phyloP scores from a whole-genome alignment of 192 early-diverging fungal species.

The Podila verticillata region DNA sequence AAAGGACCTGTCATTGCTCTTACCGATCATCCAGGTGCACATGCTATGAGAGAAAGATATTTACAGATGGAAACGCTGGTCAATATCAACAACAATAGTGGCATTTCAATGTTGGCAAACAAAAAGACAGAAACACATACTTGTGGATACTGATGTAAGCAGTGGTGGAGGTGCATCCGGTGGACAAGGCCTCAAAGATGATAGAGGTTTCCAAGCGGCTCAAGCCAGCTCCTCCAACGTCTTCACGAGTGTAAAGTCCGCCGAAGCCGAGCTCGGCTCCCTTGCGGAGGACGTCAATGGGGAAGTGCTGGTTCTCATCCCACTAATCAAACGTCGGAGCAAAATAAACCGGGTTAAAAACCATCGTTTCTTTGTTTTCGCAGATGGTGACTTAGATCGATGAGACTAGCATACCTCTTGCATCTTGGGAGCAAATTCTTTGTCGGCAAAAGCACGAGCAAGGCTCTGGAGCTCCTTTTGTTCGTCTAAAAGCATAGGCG shows the following conservation, averaged over 20 bases:
- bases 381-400: no score
- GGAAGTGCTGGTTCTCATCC: constrained; percentile 62
- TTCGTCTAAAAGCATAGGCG: constrained; percentile 41
- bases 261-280: constrained; percentile 69
- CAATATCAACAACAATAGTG: neutral
- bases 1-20: neutral
- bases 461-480: constrained; percentile 58
- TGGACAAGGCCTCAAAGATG: constrained; percentile 65
- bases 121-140: constrained; percentile 8
- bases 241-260: constrained; percentile 53
- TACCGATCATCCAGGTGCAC: constrained; percentile 69
- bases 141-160: constrained; percentile 71
- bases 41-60: constrained; percentile 24
- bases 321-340: constrained; percentile 34
- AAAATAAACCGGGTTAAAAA: neutral
- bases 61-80: neutral
- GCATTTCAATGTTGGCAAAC: neutral
- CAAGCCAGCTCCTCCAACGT: constrained; percentile 63
- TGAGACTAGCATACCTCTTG: constrained; percentile 40
- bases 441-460: constrained; percentile 61
- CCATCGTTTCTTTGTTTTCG: no score
- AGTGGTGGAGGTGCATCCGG: constrained; percentile 62
- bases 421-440: constrained; percentile 66
- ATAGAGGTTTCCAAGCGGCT: constrained; percentile 59
- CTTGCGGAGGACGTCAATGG: constrained; percentile 56